phyloP scores from a whole-genome alignment of 225 moss, liverwort and hornwort genomes.

The Physcomitrellopsis africana region DNA sequence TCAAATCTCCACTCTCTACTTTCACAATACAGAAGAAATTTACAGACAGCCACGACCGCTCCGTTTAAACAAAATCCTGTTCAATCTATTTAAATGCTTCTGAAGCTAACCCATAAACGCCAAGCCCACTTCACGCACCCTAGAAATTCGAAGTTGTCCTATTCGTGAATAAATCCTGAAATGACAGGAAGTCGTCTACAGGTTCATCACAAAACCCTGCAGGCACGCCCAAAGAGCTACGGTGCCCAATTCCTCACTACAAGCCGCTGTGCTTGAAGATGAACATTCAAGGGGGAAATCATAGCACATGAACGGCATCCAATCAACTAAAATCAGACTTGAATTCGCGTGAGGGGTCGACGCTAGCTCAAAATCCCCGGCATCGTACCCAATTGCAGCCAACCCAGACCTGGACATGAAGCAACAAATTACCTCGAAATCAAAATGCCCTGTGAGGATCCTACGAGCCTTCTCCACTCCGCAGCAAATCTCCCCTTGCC shows the following conservation, averaged over 20 bases:
- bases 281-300: not conserved
- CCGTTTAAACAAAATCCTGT: not conserved
- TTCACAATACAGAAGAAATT: not conserved
- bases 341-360: not conserved
- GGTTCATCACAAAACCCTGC: not conserved
- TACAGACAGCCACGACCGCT: not conserved
- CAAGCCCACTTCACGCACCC: not conserved
- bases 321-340: not conserved
- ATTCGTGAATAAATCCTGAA: not conserved
- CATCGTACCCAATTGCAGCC: not conserved
- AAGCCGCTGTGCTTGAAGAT: not conserved
- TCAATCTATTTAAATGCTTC: not conserved
- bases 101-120: too few species aligned
- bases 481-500: not conserved
- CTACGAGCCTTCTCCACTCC: not conserved
- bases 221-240: not conserved
- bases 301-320: not conserved
- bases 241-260: not conserved
- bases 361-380: not conserved
- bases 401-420: not conserved
- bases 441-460: conserved; percentile 13
- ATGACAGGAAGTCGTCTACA: not conserved
- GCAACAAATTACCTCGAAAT: not conserved
- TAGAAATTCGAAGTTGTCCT: not conserved
- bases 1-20: not conserved